A percentile compares a stretch with the other conserved stretches of the same genome.
phyloP scores from a whole-genome alignment of 2,329 filamentous ascomycete genomes.

The Volutella citrinella region DNA sequence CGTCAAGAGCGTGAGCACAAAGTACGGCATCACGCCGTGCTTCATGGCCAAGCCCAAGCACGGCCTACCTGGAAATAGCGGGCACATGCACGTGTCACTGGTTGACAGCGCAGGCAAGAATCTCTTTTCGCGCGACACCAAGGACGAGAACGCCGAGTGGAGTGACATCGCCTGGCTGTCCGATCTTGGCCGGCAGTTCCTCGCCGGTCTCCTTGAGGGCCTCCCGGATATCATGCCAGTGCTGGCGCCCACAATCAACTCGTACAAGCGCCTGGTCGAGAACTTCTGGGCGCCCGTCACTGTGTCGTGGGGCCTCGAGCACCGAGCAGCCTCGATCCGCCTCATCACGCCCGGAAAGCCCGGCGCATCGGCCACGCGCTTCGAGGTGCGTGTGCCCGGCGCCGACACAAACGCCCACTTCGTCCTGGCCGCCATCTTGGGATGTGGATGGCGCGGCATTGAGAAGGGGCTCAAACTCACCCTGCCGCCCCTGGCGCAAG shows the following conservation, averaged over 20 bases:
- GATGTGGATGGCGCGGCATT: conserved; percentile 84
- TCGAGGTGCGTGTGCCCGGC: conserved; percentile 91
- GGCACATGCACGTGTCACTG: conserved; percentile 92
- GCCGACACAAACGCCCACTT: conserved; percentile 89
- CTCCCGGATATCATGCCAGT: conserved; percentile 95
- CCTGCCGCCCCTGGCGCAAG: conserved; percentile 79
- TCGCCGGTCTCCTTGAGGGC: conserved; percentile 84
- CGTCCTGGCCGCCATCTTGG: conserved; percentile 82
- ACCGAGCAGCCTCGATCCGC: conserved; percentile 86
- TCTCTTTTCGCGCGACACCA: conserved; percentile 70
- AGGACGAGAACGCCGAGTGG: conserved; percentile 70
- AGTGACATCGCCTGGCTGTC: conserved; percentile 77
- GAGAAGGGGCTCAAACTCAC: conserved; percentile 87
- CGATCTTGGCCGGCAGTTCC: conserved; percentile 86
- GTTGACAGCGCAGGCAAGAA: conserved; percentile 80
- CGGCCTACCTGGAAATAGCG: conserved; percentile 89
- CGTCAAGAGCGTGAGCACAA: conserved; percentile 83
- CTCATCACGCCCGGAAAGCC: conserved; percentile 85
- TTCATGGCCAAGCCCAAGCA: conserved; percentile 98
- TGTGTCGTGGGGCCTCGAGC: conserved; percentile 94
- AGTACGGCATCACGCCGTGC: conserved; percentile 89
- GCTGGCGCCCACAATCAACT: conserved; percentile 92
- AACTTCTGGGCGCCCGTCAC: conserved; percentile 99
- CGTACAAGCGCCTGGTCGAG: conserved; percentile 95
- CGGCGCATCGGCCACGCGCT: conserved; percentile 80